Conservation (phyloP, 2,329 filamentous ascomycete genomes). For the Thyridium curvatum region DNA sequence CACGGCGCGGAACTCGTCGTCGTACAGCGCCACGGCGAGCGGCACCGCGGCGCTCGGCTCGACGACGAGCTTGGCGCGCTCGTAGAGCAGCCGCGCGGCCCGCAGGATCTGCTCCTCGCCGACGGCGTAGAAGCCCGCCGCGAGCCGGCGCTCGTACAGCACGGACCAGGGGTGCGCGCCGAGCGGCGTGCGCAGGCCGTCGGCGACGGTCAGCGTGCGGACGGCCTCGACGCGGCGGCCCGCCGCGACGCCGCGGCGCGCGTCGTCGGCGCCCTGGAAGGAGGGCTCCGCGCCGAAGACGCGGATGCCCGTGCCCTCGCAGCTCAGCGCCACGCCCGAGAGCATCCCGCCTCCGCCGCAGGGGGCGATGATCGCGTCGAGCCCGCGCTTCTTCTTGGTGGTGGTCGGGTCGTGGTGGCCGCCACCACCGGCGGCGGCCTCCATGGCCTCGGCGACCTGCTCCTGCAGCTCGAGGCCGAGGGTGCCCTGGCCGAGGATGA, state of each 20-base stretch:
- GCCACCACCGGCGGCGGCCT: slow-evolving; percentile 12
- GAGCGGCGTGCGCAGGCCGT: slow-evolving; percentile 80
- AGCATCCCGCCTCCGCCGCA: slow-evolving; percentile 87
- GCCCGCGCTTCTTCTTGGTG: slow-evolving; percentile 17
- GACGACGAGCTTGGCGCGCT: slow-evolving; percentile 84
- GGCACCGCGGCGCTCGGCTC: slow-evolving; percentile 86
- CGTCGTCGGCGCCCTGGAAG: slow-evolving; percentile 81
- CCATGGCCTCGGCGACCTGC: slow-evolving; percentile 56
- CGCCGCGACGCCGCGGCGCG: slow-evolving; percentile 58
- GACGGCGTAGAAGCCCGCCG: slow-evolving; percentile 65
- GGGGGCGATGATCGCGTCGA: slow-evolving; percentile 74
- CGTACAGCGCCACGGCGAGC: slow-evolving; percentile 74
- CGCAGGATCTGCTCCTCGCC: slow-evolving; percentile 74
- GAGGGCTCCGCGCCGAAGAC: slow-evolving; percentile 87
- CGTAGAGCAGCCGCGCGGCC: slow-evolving; percentile 71
- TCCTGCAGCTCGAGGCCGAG: slow-evolving; percentile 73
- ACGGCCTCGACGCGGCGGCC: slow-evolving; percentile 62
- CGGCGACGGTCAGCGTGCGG: slow-evolving; percentile 74
- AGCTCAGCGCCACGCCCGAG: slow-evolving; percentile 72
- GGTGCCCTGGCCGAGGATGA: slow-evolving; percentile 92
- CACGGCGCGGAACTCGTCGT: slow-evolving; percentile 72
- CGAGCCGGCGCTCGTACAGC: slow-evolving; percentile 65
- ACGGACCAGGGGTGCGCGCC: slow-evolving; percentile 71
- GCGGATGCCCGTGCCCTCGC: slow-evolving; percentile 60
- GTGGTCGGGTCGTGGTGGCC: slow-evolving; percentile 13